phyloP scores from a whole-genome alignment of 2,329 filamentous ascomycete genomes.

The Triangularia verruculosa region DNA sequence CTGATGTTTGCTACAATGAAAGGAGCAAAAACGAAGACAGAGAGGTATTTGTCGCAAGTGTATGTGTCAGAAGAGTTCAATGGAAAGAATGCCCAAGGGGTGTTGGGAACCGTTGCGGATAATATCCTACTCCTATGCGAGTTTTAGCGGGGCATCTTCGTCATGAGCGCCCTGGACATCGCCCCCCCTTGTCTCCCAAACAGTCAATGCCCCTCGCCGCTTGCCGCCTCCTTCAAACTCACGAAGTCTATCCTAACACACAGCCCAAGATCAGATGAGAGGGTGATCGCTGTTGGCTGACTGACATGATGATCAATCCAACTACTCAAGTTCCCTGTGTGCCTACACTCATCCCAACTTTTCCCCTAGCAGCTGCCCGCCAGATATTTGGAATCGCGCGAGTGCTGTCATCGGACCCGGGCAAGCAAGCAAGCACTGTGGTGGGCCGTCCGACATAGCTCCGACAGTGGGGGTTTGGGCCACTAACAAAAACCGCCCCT shows the following conservation, averaged over 20 bases:
- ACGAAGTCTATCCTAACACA: background rate
- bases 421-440: background rate
- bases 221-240: slow-evolving; percentile 4
- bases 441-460: slow-evolving; percentile 6
- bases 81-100: slow-evolving; percentile 5
- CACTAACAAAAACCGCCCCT: background rate
- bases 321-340: background rate
- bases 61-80: background rate
- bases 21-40: background rate
- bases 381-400: background rate
- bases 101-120: slow-evolving; percentile 14
- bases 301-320: background rate
- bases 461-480: slow-evolving; percentile 6
- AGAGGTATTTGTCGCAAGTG: background rate
- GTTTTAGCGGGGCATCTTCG: slow-evolving; percentile 13
- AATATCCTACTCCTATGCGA: slow-evolving; percentile 20
- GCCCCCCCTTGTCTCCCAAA: slow-evolving; percentile 3
- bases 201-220: slow-evolving; percentile 2
- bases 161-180: slow-evolving; percentile 10
- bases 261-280: background rate
- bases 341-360: background rate
- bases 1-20: slow-evolving; percentile 1
- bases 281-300: background rate
- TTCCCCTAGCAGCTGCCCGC: background rate
- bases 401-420: background rate